phyloP scores from a whole-genome alignment of 1,284 basidiomycete genomes.

The Ustilago lituana region DNA sequence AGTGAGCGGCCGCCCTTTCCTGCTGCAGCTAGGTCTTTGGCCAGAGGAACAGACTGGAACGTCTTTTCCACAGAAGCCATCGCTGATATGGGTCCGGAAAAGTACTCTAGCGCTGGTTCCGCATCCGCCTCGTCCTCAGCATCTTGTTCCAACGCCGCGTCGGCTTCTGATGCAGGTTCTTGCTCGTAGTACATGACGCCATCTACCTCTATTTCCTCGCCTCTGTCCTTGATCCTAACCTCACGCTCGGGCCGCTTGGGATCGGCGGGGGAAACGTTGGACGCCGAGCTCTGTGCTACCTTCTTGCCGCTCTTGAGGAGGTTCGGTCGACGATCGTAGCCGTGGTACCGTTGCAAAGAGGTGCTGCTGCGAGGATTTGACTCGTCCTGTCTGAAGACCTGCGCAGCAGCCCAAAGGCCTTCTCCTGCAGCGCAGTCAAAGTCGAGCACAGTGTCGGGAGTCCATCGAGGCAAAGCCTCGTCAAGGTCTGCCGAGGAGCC shows the following conservation, averaged over 20 bases:
- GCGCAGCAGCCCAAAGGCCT: conserved; percentile 59
- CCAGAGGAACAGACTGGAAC: conserved; percentile 37
- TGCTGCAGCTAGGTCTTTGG: conserved; percentile 14
- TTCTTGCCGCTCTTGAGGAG: conserved; percentile 46
- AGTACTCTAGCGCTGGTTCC: conserved; percentile 15
- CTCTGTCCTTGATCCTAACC: conserved; percentile 25
- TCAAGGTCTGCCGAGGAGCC: neutral
- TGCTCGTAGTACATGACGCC: conserved; percentile 37
- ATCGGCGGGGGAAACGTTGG: conserved; percentile 24
- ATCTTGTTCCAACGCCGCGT: neutral
- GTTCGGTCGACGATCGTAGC: conserved; percentile 43
- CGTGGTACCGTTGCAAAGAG: conserved; percentile 27
- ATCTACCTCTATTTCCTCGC: conserved; percentile 35
- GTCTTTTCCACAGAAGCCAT: conserved; percentile 29
- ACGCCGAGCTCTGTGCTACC: conserved; percentile 26
- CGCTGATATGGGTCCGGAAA: conserved; percentile 29
- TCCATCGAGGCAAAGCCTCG: conserved; percentile 33
- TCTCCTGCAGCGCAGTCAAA: conserved; percentile 54
- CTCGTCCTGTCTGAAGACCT: conserved; percentile 43
- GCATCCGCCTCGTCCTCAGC: conserved; percentile 1
- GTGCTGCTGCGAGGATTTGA: conserved; percentile 4
- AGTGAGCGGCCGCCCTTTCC: conserved; percentile 69
- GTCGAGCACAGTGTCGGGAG: conserved; percentile 51
- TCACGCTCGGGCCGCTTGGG: conserved; percentile 9
- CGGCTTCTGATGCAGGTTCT: conserved; percentile 10